A percentile compares a stretch with the other conserved stretches of the same genome.
Evolutionary conservation across 2,329 filamentous ascomycete species (phyloP).

Genomic region (Grosmannia serpens): DNA sequence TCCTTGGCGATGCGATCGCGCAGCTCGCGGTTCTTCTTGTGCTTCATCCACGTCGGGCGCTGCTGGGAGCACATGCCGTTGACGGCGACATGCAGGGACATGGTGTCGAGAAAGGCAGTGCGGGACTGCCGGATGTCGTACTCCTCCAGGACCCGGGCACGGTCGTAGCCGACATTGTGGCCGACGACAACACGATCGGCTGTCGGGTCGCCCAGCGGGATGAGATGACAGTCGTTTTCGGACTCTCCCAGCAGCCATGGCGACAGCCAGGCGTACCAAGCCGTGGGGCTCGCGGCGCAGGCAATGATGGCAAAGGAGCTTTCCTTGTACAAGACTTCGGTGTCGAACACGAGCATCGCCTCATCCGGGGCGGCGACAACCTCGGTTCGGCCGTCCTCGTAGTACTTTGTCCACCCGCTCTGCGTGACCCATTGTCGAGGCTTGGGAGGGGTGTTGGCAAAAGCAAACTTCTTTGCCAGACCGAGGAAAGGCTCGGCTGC

Average conservation of each 20-base stretch:
- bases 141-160: constrained; percentile 79
- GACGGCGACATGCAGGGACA: constrained; percentile 94
- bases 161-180: constrained; percentile 92
- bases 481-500: constrained; percentile 74
- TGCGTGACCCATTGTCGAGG: constrained; percentile 61
- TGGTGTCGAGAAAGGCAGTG: constrained; percentile 88
- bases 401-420: constrained; percentile 94
- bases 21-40: constrained; percentile 79
- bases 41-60: constrained; percentile 93
- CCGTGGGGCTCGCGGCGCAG: constrained; percentile 75
- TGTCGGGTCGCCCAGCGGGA: constrained; percentile 71
- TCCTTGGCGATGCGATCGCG: constrained; percentile 67
- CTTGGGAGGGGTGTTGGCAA: constrained; percentile 44
- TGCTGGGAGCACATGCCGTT: constrained; percentile 99
- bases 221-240: constrained; percentile 59
- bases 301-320: constrained; percentile 93
- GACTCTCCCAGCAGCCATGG: constrained; percentile 87
- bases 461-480: constrained; percentile 63
- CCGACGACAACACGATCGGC: constrained; percentile 72
- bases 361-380: constrained; percentile 67
- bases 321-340: constrained; percentile 92
- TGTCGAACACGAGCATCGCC: constrained; percentile 80
- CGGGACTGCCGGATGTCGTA: constrained; percentile 73
- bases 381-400: constrained; percentile 58
- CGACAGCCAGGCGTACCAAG: constrained; percentile 97